Evolutionary conservation across 2,329 filamentous ascomycete genomes (phyloP).

Genomic region (Phaeophleospora eucalypticola): DNA sequence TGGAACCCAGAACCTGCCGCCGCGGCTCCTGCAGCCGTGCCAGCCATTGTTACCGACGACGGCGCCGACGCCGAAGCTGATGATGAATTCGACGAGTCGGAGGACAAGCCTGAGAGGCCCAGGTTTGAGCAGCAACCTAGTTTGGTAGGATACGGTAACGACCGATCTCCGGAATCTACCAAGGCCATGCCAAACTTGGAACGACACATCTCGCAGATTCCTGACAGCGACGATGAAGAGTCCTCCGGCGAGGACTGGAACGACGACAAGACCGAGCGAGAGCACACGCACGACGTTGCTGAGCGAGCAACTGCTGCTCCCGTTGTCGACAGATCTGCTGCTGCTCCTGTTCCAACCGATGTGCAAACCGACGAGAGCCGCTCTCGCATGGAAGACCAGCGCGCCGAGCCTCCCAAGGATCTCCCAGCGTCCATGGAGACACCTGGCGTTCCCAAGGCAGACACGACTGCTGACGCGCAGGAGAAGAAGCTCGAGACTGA

Average conservation of each 20-base stretch:
- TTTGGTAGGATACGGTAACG: slow-evolving; percentile 8
- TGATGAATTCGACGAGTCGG: not conserved
- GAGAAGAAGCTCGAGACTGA: slow-evolving; percentile 9
- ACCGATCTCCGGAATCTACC: slow-evolving; percentile 1
- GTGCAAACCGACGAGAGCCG: slow-evolving; percentile 8
- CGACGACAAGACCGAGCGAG: not conserved
- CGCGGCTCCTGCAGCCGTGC: slow-evolving; percentile 2
- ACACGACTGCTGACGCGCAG: slow-evolving; percentile 4
- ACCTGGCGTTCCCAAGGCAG: slow-evolving; percentile 14
- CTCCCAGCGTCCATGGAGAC: slow-evolving; percentile 4
- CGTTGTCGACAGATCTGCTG: not conserved
- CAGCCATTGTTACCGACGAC: slow-evolving; percentile 7
- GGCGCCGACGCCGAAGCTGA: slow-evolving; percentile 4
- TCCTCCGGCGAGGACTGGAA: slow-evolving; percentile 16
- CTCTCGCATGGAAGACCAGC: slow-evolving; percentile 10
- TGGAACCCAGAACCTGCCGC: slow-evolving; percentile 3
- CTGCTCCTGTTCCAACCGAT: slow-evolving; percentile 6
- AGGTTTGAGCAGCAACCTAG: slow-evolving; percentile 15
- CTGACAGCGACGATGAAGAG: slow-evolving; percentile 22
- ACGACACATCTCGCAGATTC: slow-evolving; percentile 30
- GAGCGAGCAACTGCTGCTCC: slow-evolving; percentile 6
- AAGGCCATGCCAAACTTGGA: slow-evolving; percentile 26
- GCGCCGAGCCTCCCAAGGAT: slow-evolving; percentile 8
- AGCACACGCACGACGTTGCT: slow-evolving; percentile 4
- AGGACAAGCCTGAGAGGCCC: slow-evolving; percentile 4